phyloP scores from a whole-genome alignment of 148 eudicot genomes.

The Polygonum aviculare region DNA sequence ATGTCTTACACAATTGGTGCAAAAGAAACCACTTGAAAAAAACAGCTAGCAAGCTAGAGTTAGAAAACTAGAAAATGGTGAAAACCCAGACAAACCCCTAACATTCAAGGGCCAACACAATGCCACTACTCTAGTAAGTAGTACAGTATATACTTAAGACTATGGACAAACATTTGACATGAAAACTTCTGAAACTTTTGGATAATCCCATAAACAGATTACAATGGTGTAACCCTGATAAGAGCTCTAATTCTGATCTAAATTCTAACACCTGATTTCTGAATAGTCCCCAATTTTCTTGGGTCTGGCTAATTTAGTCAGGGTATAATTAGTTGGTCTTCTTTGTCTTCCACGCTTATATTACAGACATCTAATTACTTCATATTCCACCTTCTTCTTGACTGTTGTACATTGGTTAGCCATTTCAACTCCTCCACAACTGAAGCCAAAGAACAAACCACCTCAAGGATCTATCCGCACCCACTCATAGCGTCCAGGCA shows the following conservation, averaged over 20 bases:
- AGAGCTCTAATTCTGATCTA: slow-evolving; percentile 8
- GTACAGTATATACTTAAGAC: slow-evolving; percentile 5
- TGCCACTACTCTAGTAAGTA: slow-evolving; percentile 3
- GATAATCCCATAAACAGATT: slow-evolving; percentile 5
- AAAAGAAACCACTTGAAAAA: slow-evolving; percentile 5
- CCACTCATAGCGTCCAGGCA: slow-evolving; percentile 84
- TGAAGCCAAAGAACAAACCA: not conserved
- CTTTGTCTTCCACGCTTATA: slow-evolving; percentile 2
- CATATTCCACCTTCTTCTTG: not conserved
- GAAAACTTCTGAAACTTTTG: not conserved
- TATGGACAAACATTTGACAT: slow-evolving; percentile 2
- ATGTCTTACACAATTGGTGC: slow-evolving; percentile 5
- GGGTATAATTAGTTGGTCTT: slow-evolving; percentile 14
- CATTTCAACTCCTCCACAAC: not conserved
- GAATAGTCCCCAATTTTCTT: not conserved
- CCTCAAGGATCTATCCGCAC: slow-evolving; percentile 38
- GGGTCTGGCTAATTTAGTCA: slow-evolving; percentile 10
- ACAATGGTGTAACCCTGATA: slow-evolving; percentile 4
- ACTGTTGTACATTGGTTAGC: not conserved
- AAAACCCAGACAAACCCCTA: slow-evolving; percentile 8
- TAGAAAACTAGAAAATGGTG: not conserved
- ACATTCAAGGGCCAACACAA: not conserved
- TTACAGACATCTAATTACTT: slow-evolving; percentile 2
- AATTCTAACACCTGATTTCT: not conserved
- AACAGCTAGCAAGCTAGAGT: not conserved